Conservation (phyloP, 2,329 filamentous ascomycete species). For the Nigrospora sphaerica region DNA sequence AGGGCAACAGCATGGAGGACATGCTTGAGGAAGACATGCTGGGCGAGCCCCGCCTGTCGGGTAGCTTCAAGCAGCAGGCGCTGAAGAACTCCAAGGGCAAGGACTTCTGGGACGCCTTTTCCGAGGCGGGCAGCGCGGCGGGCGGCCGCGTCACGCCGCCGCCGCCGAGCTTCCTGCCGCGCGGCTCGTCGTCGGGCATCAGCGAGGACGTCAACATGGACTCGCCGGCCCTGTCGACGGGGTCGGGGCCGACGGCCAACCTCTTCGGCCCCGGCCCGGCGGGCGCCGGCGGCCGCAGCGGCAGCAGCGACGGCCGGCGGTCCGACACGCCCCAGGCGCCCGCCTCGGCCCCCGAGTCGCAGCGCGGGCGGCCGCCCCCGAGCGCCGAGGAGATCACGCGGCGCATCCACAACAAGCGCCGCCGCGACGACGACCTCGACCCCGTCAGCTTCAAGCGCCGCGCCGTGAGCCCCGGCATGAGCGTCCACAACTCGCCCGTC, state of each 20-base stretch:
- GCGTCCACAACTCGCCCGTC: slow-evolving; percentile 82
- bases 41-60: slow-evolving; percentile 48
- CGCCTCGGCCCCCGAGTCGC: slow-evolving; percentile 19
- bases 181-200: slow-evolving; percentile 51
- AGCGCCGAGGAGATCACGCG: slow-evolving; percentile 69
- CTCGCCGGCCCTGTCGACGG: slow-evolving; percentile 45
- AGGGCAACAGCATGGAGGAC: slow-evolving; percentile 59
- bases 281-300: too few species aligned
- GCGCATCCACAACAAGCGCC: slow-evolving; percentile 74
- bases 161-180: slow-evolving; percentile 58
- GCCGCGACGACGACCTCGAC: slow-evolving; percentile 86
- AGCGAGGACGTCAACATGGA: slow-evolving; percentile 71
- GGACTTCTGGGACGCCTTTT: slow-evolving; percentile 73
- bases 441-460: slow-evolving; percentile 81
- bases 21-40: slow-evolving; percentile 58
- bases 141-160: slow-evolving; percentile 42
- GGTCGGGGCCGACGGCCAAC: slow-evolving; percentile 24
- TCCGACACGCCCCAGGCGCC: slow-evolving; percentile 29
- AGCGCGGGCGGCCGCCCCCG: slow-evolving; percentile 37
- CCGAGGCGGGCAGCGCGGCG: slow-evolving; percentile 52
- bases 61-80: slow-evolving; percentile 69
- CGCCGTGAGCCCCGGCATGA: slow-evolving; percentile 87
- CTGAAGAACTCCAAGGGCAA: slow-evolving; percentile 65
- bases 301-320: slow-evolving; percentile 18
- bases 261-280: slow-evolving; percentile 20